These are phyloP conservation scores for Trichoderma polysporum DNA, from an alignment of 2,329 filamentous ascomycete species.

Conservation along the genomic window DNA sequence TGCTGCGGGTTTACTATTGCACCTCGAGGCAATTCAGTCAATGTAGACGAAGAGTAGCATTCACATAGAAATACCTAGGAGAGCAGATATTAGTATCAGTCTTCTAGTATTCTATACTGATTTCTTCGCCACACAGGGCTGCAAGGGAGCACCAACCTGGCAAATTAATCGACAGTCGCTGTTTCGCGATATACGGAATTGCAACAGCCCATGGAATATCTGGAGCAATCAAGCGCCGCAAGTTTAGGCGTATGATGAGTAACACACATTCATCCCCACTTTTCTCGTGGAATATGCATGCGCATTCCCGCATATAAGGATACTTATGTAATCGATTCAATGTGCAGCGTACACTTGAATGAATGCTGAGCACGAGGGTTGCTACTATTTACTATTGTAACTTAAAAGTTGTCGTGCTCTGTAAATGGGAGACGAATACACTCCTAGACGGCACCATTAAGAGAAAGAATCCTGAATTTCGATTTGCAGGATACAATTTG, in stretches of 20 bases:
- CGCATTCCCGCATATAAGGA: background rate
- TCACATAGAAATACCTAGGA: background rate
- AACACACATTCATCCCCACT: background rate
- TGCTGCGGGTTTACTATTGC: constrained; percentile 16
- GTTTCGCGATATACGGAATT: constrained; percentile 7
- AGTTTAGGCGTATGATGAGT: background rate
- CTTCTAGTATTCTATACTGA: background rate
- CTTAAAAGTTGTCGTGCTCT: background rate
- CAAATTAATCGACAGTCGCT: background rate
- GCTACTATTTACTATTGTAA: background rate
- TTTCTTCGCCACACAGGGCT: background rate
- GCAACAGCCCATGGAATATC: constrained; percentile 1
- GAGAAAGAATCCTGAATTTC: too few relatives aligned
- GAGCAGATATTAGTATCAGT: background rate
- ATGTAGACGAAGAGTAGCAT: background rate
- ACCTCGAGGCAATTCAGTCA: constrained; percentile 5
- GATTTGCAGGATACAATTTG: too few relatives aligned
- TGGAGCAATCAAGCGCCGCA: background rate
- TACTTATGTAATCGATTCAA: background rate
- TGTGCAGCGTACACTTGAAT: background rate
- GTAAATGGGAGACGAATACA: too few relatives aligned
- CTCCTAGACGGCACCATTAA: too few relatives aligned
- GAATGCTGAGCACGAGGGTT: too few relatives aligned
- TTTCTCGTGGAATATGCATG: background rate
- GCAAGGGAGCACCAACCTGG: background rate